Base-by-base conservation (phyloP, 2,329 filamentous ascomycete species). In the Alternaria solani region DNA sequence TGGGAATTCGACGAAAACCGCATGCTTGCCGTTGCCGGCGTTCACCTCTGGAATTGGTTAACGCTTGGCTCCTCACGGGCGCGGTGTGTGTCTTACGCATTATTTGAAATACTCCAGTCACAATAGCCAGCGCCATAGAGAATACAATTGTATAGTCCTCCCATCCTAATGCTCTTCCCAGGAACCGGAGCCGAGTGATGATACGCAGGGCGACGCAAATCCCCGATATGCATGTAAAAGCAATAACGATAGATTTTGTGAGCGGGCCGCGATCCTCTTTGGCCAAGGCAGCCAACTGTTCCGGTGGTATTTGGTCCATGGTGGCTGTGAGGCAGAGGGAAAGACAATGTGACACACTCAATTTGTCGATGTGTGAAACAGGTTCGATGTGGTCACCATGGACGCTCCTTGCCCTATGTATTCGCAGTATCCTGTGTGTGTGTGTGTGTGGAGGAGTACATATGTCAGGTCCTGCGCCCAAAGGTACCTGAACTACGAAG, bases 1-100 rank as follows among this genome's bases (percentile, higher is more conserved):
- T 1, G 62, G 61, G n/a, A 60, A 66, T 12, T 59, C 12, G 4
- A 75, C 28, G n/a, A 73, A 68, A 5, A 71, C 55, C 1, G 58
- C 36, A 43, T 75, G 73, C 47, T 64, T 72, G 25, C 73, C 73
- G 28, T 61, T 69, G 2, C 71, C 72, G 20, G 61, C 63, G 11
- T 63, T 23, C 2, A 55, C 60, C 49, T 73, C 71, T 74, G 39
- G 18, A 7, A 12, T 5, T 5, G 11, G 39, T 71, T 26, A 69
- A 47, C 7, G 28, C 4, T 14, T 11, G 23, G 20, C 16, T 42
- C 39, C 12, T 25, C 20, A 5, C 18, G 20, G 9, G 36, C 26
- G 12, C 9, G 1, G 14, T n/a, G 18, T 20, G 7, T 1, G 5
- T 16, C 67, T 53, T 65, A 71, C 70, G 64, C 23, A 70, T 38